A percentile compares a stretch with the other conserved stretches of the same genome.
Evolutionary conservation across 2,329 filamentous ascomycete genomes (phyloP).

Genomic region (Penicillium sp.): DNA sequence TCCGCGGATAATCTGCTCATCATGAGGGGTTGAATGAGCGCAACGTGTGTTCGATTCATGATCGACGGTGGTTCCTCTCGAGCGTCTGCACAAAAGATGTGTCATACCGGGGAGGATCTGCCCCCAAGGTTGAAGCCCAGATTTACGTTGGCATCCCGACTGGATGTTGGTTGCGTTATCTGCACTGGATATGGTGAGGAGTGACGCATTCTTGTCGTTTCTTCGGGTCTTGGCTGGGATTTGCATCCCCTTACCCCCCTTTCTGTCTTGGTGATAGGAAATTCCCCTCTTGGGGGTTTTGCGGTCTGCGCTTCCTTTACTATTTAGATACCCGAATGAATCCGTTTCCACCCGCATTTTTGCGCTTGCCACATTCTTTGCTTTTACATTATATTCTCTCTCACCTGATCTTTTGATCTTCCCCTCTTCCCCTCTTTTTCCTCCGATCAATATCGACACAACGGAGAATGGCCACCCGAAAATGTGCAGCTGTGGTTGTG

Average conservation of each 20-base stretch:
- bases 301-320: constrained; percentile 7
- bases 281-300: constrained; percentile 3
- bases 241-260: constrained; percentile 5
- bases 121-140: background rate
- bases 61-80: constrained; percentile 4
- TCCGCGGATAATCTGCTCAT: constrained; percentile 3
- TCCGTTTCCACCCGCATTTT: constrained; percentile 3
- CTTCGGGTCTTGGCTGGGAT: constrained; percentile 11
- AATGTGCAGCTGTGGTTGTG: constrained; percentile 53
- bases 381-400: background rate
- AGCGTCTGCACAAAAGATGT: constrained; percentile 6
- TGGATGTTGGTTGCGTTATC: constrained; percentile 24
- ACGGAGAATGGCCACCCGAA: constrained; percentile 26
- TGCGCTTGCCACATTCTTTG: constrained; percentile 3
- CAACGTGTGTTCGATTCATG: background rate
- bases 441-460: constrained; percentile 1
- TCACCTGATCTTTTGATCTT: background rate
- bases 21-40: background rate
- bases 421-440: background rate
- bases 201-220: constrained; percentile 16
- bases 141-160: constrained; percentile 13
- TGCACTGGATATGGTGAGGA: constrained; percentile 15
- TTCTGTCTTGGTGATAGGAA: too few relatives aligned
- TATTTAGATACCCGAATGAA: constrained; percentile 21
- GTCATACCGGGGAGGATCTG: constrained; percentile 1